Base-by-base conservation (phyloP, 2,329 filamentous ascomycete species). In the Harringtonia aguacate region DNA sequence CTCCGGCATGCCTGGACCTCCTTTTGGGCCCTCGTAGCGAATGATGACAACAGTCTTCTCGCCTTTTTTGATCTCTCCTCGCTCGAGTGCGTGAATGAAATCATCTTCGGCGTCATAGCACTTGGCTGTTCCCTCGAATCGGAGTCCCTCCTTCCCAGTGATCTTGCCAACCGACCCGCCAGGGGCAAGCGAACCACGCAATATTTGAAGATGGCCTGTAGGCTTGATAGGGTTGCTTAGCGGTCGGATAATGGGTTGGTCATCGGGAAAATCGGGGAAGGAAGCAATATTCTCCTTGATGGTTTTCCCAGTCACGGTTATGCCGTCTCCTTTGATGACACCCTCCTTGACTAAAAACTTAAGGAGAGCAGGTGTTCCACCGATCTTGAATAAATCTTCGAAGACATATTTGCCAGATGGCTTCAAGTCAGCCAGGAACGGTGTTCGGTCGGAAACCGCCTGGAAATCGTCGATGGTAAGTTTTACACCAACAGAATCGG, bases 1-100 rank as follows among this genome's bases (percentile, higher is more conserved):
- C 67, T 95, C 89, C 28, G 88, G 89, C 83, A 95, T 95, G 46
- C 89, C 89, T 1, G 89, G 89, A 0, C 89, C 89, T 52, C 89
- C 89, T 67, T 90, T 94, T 48, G 89, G 89, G 1, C 89, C 89
- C 60, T 95, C 89, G 61, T 95, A 95, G 41, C 89, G 84, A 55
- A 95, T 90, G 45, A 95, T 80, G 42, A 94, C 77, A 27, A 95
- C 89, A 1, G 90, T 81, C 64, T 94, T 92, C 64, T 94, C 85
- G 51, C 81, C 83, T 60, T 84, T 81, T 52, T 87, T 86, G 56
- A 95, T 86, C 53, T 81, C 72, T 44, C 86, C 86, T 36, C 73
- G 69, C 63, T 84, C 83, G 14, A 95, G 72, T 0, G 87, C 86
- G 24, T 73, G 67, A 58, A 94, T 85, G 54, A 95, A 83, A 56